These are phyloP conservation scores for Pseudopyricularia cyperi DNA, from an alignment of 2,329 filamentous ascomycete species.

Conservation along the genomic window DNA sequence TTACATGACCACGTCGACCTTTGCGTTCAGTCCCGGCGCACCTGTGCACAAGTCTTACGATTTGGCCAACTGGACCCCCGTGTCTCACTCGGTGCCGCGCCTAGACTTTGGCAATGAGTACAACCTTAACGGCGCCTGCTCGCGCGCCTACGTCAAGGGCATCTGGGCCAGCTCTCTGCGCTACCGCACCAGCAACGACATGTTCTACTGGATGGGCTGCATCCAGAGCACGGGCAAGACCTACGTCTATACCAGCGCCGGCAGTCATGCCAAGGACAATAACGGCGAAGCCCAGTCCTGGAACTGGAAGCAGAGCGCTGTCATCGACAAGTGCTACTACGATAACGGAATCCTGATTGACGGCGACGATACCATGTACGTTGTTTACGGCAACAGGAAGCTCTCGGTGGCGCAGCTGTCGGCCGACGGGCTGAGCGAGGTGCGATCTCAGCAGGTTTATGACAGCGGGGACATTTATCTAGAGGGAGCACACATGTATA, in stretches of 20 bases:
- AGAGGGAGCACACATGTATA: conserved; percentile 44
- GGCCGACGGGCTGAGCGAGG: conserved; percentile 29
- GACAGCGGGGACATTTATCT: conserved; percentile 22
- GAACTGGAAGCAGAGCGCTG: conserved; percentile 9
- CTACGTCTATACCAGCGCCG: conserved; percentile 36
- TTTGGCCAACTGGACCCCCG: conserved; percentile 35
- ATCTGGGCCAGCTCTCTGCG: conserved; percentile 42
- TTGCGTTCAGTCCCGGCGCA: conserved; percentile 43
- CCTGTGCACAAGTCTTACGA: conserved; percentile 42
- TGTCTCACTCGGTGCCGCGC: conserved; percentile 29
- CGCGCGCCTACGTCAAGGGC: conserved; percentile 35
- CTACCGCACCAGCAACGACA: conserved; percentile 32
- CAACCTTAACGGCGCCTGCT: conserved; percentile 24
- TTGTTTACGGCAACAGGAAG: conserved; percentile 36
- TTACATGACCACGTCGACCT: conserved; percentile 44
- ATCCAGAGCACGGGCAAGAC: conserved; percentile 31
- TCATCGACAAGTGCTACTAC: conserved; percentile 33
- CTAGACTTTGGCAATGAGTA: conserved; percentile 34
- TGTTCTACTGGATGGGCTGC: conserved; percentile 47
- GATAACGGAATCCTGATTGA: conserved; percentile 45
- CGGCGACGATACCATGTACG: conserved; percentile 45
- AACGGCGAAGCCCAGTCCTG: conserved; percentile 17
- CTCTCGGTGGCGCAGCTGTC: conserved; percentile 38
- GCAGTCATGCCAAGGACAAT: conserved; percentile 29
- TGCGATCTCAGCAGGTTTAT: conserved; percentile 30